Conservation (phyloP, 2,329 filamentous ascomycete genomes). For the Ceratocystis destructans region DNA sequence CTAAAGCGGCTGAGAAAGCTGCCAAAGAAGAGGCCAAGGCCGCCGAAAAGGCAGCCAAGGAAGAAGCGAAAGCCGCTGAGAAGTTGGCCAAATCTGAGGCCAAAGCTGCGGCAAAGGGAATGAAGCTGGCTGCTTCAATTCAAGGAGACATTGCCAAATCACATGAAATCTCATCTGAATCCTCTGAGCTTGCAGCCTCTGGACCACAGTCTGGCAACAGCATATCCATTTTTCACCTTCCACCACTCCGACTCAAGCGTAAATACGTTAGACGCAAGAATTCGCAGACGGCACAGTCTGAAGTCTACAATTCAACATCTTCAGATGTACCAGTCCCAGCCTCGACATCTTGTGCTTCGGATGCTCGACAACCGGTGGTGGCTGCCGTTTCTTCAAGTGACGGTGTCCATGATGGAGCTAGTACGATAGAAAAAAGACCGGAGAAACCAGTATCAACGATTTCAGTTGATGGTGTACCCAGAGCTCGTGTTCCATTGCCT, state of each 20-base stretch:
- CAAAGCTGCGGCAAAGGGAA: not conserved
- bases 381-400: not conserved
- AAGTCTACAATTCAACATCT: not conserved
- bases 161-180: not conserved
- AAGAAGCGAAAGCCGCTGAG: conserved; percentile 14
- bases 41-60: conserved; percentile 13
- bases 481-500: not conserved
- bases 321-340: not conserved
- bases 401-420: not conserved
- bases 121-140: not conserved
- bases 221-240: not conserved
- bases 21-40: conserved; percentile 15
- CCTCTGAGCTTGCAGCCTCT: not conserved
- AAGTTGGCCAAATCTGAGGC: conserved; percentile 8
- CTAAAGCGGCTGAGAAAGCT: conserved; percentile 13
- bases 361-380: not conserved
- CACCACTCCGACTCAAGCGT: conserved; percentile 8
- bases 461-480: not conserved
- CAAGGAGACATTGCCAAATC: not conserved
- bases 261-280: conserved; percentile 12
- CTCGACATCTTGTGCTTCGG: not conserved
- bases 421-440: not conserved
- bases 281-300: not conserved
- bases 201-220: not conserved
- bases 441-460: no score